These are phyloP conservation scores for Dothiorella sarmentorum DNA, from an alignment of 2,329 filamentous ascomycete genomes.

Conservation along the genomic window DNA sequence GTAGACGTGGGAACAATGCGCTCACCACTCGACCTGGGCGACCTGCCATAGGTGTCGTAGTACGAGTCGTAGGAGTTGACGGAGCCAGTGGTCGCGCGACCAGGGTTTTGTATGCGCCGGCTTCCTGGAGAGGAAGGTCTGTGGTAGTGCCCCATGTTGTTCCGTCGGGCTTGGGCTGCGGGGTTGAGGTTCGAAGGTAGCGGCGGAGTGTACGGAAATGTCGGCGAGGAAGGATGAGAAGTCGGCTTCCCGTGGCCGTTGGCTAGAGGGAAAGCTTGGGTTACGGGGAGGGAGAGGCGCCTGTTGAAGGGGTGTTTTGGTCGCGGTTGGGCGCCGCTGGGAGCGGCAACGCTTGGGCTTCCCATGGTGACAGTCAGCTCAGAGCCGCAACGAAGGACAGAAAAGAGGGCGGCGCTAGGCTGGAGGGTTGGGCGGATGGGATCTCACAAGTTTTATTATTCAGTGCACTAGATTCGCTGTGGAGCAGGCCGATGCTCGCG, in stretches of 20 bases:
- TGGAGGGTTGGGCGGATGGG: background rate
- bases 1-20: slow-evolving; percentile 23
- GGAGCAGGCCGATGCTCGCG: background rate
- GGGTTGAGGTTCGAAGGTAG: slow-evolving; percentile 1
- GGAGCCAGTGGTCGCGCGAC: slow-evolving; percentile 36
- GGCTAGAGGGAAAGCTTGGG: slow-evolving; percentile 27
- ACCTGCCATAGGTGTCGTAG: slow-evolving; percentile 27
- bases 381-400: background rate
- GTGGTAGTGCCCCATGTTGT: slow-evolving; percentile 21
- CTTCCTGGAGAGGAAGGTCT: slow-evolving; percentile 35
- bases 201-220: slow-evolving; percentile 25
- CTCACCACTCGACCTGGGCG: slow-evolving; percentile 35
- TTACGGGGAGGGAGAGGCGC: slow-evolving; percentile 17
- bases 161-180: slow-evolving; percentile 18
- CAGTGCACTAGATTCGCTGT: background rate
- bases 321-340: slow-evolving; percentile 21
- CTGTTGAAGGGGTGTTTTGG: slow-evolving; percentile 15
- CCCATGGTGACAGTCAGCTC: slow-evolving; percentile 23
- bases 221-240: slow-evolving; percentile 18
- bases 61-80: slow-evolving; percentile 36
- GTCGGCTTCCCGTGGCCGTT: slow-evolving; percentile 12
- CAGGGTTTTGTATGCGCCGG: slow-evolving; percentile 30
- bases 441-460: background rate
- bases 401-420: background rate
- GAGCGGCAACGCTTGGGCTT: slow-evolving; percentile 18